These are phyloP conservation scores for Citrus australasica DNA, from an alignment of 345 rosid genomes.

Conservation along the genomic window DNA sequence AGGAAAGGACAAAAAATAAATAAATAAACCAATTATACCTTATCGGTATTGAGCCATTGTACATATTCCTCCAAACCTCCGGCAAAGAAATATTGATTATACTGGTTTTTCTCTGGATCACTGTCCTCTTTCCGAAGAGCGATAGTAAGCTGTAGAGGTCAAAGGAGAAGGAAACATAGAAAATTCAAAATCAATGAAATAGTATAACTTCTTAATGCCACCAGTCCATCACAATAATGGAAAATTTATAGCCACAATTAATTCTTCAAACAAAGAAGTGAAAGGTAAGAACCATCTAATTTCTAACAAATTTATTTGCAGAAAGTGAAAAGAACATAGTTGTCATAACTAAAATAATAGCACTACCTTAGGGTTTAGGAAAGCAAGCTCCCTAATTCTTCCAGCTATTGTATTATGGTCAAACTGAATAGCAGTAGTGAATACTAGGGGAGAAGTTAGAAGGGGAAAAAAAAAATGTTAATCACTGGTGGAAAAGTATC, in stretches of 20 bases:
- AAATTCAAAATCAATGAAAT: constrained; percentile 2
- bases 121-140: constrained; percentile 52
- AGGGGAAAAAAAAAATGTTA: constrained; percentile 1
- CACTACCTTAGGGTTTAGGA: constrained; percentile 84
- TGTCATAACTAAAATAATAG: constrained; percentile 5
- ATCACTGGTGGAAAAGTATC: constrained; percentile 12
- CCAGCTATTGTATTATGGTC: constrained; percentile 86
- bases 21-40: constrained; percentile 40
- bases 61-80: constrained; percentile 96
- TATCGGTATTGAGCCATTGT: constrained; percentile 83
- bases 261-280: neutral
- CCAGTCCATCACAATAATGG: neutral
- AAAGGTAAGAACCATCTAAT: neutral
- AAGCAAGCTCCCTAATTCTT: constrained; percentile 94
- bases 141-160: constrained; percentile 64
- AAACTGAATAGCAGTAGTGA: constrained; percentile 81
- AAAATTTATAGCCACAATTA: neutral
- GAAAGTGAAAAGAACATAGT: neutral
- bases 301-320: neutral
- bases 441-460: constrained; percentile 46
- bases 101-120: constrained; percentile 58
- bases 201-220: constrained; percentile 5
- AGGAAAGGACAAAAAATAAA: neutral
- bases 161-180: neutral
- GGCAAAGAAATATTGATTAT: constrained; percentile 64